phyloP scores from a whole-genome alignment of 2,329 filamentous ascomycete species.

The Xylariaceae sp. region DNA sequence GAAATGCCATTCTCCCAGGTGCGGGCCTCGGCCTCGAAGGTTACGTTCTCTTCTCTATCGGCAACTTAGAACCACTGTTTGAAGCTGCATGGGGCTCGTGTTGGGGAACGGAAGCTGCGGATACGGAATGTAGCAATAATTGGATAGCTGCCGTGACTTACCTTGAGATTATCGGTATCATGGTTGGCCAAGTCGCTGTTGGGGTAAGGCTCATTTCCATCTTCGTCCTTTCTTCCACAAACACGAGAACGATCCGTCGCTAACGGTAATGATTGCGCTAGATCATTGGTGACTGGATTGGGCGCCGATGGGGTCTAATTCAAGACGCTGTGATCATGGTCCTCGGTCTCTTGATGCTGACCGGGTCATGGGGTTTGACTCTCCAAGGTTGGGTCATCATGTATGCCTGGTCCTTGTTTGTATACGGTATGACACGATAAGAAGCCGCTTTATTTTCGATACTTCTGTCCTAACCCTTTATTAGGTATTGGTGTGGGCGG shows the following conservation, averaged over 20 bases:
- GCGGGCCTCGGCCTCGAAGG: constrained; percentile 91
- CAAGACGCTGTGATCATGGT: constrained; percentile 97
- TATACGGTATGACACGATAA: constrained; percentile 65
- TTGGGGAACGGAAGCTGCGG: constrained; percentile 64
- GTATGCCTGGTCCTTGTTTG: constrained; percentile 93
- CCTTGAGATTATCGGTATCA: constrained; percentile 92
- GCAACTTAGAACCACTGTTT: constrained; percentile 86
- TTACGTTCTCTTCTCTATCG: constrained; percentile 96
- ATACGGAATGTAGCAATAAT: constrained; percentile 70
- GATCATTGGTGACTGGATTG: constrained; percentile 72
- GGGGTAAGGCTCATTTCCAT: constrained; percentile 57
- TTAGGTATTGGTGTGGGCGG: constrained; percentile 68
- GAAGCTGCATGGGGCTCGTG: constrained; percentile 73
- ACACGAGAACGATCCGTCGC: constrained; percentile 4
- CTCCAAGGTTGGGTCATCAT: constrained; percentile 96
- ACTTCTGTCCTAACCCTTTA: constrained; percentile 11
- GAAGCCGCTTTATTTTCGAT: constrained; percentile 44
- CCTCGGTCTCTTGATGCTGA: constrained; percentile 87
- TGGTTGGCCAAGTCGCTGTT: constrained; percentile 87
- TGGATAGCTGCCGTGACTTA: constrained; percentile 88
- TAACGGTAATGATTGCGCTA: constrained; percentile 29
- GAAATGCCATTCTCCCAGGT: constrained; percentile 89
- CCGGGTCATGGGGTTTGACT: constrained; percentile 83
- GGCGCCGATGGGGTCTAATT: constrained; percentile 92
- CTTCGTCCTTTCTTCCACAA: constrained; percentile 3